Conservation (phyloP, 164 flowering plant genomes). For the Protea cynaroides region DNA sequence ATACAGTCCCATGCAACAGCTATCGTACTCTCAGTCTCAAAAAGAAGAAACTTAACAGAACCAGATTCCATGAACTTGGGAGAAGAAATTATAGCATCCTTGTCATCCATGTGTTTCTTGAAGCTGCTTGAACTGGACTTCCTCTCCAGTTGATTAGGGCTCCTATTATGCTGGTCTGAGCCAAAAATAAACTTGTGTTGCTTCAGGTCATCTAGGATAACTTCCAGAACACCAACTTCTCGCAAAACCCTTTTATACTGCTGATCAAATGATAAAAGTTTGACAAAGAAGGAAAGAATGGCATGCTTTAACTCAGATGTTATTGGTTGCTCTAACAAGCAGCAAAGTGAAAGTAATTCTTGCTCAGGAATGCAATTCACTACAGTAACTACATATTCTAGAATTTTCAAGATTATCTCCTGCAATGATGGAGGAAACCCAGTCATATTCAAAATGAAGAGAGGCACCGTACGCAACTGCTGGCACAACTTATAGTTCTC, state of each 20-base stretch:
- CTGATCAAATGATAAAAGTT: constrained; percentile 93
- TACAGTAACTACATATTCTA: constrained; percentile 99
- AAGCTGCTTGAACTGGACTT: constrained; percentile 72
- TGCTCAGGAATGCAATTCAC: constrained; percentile 98
- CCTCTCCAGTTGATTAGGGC: constrained; percentile 34
- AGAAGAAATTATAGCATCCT: constrained; percentile 79
- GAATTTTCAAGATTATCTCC: constrained; percentile 86
- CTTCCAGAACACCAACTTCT: constrained; percentile 96
- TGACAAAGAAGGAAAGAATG: constrained; percentile 90
- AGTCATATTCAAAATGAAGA: constrained; percentile 88
- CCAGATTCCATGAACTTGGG: constrained; percentile 75
- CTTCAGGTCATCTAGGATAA: constrained; percentile 87
- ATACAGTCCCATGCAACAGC: constrained; percentile 91
- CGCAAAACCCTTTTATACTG: constrained; percentile 93
- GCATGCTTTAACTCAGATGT: constrained; percentile 77
- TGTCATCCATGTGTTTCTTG: constrained; percentile 73
- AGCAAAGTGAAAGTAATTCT: constrained; percentile 93
- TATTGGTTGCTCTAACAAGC: constrained; percentile 89
- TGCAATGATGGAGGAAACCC: constrained; percentile 81
- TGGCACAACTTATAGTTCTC: constrained; percentile 95
- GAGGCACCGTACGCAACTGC: constrained; percentile 89
- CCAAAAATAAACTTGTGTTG: constrained; percentile 72
- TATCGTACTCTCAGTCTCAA: constrained; percentile 73
- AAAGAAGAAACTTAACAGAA: constrained; percentile 72
- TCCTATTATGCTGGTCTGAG: constrained; percentile 44